A percentile compares a stretch with the other conserved stretches of the same genome.
phyloP scores from a whole-genome alignment of 1,284 basidiomycete genomes.

The Amylostereum chailletii region DNA sequence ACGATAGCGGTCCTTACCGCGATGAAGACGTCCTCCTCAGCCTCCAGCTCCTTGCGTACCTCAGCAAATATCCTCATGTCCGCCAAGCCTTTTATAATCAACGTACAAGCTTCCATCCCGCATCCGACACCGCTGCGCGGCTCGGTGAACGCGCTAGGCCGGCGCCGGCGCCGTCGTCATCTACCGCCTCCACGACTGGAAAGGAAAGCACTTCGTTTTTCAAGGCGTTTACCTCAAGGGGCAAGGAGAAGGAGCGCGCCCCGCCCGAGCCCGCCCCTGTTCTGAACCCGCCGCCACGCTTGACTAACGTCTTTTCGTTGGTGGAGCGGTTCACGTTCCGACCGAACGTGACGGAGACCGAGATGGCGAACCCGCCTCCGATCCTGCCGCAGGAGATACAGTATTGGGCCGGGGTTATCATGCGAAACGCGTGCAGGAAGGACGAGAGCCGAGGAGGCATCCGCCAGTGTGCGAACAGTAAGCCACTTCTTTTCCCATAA shows the following conservation, averaged over 20 bases:
- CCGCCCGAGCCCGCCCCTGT: constrained; percentile 11
- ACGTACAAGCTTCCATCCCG: constrained; percentile 66
- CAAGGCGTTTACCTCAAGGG: constrained; percentile 24
- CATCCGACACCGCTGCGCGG: constrained; percentile 32
- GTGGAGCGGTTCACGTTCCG: constrained; percentile 96
- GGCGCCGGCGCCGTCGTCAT: neutral
- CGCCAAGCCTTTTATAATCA: constrained; percentile 93
- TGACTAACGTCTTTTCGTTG: constrained; percentile 90
- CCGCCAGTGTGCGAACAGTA: constrained; percentile 94
- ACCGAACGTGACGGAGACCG: constrained; percentile 73
- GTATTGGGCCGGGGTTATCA: constrained; percentile 99
- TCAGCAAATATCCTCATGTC: constrained; percentile 97
- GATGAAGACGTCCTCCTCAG: constrained; percentile 93
- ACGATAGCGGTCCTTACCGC: constrained; percentile 62
- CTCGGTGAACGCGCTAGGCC: constrained; percentile 1
- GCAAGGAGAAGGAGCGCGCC: constrained; percentile 25
- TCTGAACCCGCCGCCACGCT: constrained; percentile 26
- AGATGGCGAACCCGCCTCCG: constrained; percentile 62
- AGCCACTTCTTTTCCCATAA: constrained; percentile 22
- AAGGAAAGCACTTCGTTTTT: constrained; percentile 14
- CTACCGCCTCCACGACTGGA: constrained; percentile 1
- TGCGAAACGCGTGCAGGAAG: constrained; percentile 98
- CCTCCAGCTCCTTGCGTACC: constrained; percentile 89
- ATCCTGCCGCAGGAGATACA: constrained; percentile 86
- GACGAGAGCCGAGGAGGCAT: constrained; percentile 91